Base-by-base conservation (phyloP, 1,139 yeast genomes). In the Candida pseudoviswanathii region DNA sequence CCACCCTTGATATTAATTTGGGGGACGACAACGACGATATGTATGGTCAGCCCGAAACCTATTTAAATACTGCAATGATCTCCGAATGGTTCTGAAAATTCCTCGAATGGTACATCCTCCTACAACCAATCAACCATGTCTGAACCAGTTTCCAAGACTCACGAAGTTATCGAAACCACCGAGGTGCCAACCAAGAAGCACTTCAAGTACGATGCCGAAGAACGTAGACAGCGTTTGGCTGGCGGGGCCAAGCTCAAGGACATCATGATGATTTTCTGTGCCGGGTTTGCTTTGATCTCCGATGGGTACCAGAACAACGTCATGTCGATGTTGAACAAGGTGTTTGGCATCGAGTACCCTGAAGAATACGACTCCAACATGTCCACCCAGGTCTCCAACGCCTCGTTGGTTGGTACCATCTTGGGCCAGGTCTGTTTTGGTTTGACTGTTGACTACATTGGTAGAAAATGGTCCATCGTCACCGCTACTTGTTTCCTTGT, bases 221-320 rank as follows among this genome's bases (percentile, higher is more conserved):
- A 57, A 34, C 67, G 81, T 61, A 55, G 53, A 36, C 54, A 56
- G 24, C 64, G 81, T 49, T 65, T 70, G 45, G 58, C 49, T 6
- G 62, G 60, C 1, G 73, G 73, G 2, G 65, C 67, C 10, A 58
- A 57, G 38, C 34, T 59, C 42, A 66, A 58, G 43, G 79, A 75
- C 52, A 55, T 70, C 30, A 59, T 75, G 44, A 68, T 67, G 51
- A 68, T 76, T 50, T 58, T 73, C 27, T 72, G 78, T 61, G 71
- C 81, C 47, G 82, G 83, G 22, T 77, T 76, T 54, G 82, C 82
- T 4, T 73, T 78, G 57, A 72, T 78, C 44, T 76, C 81, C 8
- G 83, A 78, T 63, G 83, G 83, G 9, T 78, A 77, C 57, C 80
- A 77, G 54, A 78, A 78, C 55, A 78, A 77, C 58, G 78, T 78